Percentiles rank a stretch among this genome's conserved stretches.
These are phyloP conservation scores for Cercospora berteroae DNA, from an alignment of 2,329 filamentous ascomycete genomes.

Conservation along the genomic window DNA sequence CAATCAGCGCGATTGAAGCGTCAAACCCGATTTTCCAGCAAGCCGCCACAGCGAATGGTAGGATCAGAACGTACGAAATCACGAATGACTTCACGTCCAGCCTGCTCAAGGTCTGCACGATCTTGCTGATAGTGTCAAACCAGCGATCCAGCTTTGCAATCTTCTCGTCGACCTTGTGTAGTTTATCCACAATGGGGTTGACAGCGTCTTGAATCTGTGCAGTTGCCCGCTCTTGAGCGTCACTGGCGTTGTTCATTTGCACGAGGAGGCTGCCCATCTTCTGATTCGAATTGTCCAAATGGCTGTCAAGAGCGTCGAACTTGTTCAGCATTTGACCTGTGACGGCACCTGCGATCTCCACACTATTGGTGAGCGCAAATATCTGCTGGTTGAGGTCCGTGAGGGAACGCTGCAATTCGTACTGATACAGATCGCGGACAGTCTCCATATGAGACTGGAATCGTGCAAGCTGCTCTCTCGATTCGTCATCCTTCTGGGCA, in stretches of 20 bases:
- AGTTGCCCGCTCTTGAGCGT: background rate
- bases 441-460: background rate
- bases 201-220: background rate
- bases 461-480: background rate
- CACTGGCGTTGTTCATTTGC: conserved; percentile 1
- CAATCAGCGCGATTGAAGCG: background rate
- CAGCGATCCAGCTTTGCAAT: background rate
- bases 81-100: background rate
- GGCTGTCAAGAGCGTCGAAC: background rate
- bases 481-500: background rate
- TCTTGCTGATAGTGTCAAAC: background rate
- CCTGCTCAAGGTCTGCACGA: background rate
- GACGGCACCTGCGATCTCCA: background rate
- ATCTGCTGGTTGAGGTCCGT: conserved; percentile 1
- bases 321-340: background rate
- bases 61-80: background rate
- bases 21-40: background rate
- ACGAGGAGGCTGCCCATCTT: conserved; percentile 3
- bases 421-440: conserved; percentile 1
- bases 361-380: conserved; percentile 3
- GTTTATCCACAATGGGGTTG: background rate
- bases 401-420: conserved; percentile 3
- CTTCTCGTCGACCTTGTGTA: background rate
- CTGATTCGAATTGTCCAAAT: conserved; percentile 1
- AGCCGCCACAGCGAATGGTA: background rate